Percentiles rank a stretch among this genome's conserved stretches.
Evolutionary conservation across 2,329 filamentous ascomycete genomes (phyloP).

Genomic region (Pestalotiopsis sp.): DNA sequence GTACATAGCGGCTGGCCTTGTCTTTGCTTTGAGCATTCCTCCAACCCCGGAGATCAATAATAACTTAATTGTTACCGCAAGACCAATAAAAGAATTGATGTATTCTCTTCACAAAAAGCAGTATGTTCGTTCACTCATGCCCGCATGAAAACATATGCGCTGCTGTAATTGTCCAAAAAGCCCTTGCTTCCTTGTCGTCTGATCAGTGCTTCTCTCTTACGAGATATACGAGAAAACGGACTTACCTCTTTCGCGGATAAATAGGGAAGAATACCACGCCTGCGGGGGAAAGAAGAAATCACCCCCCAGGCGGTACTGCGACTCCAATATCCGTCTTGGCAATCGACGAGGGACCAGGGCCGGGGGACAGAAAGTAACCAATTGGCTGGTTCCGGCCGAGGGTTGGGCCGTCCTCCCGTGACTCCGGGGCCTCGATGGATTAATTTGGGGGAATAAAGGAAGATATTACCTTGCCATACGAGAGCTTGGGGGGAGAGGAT

Average conservation of each 20-base stretch:
- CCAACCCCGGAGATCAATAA: no score
- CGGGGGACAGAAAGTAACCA: not conserved
- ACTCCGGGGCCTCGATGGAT: not conserved
- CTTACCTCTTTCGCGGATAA: not conserved
- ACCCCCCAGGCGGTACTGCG: not conserved
- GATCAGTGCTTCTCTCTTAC: not conserved
- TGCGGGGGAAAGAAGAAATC: constrained; percentile 3
- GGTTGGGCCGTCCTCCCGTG: constrained; percentile 1
- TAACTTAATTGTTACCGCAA: no score
- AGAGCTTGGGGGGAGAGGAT: not conserved
- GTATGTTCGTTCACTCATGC: not conserved
- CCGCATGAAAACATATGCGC: not conserved
- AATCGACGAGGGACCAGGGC: not conserved
- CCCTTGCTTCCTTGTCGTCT: not conserved
- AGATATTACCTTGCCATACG: no score
- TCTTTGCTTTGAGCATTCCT: no score
- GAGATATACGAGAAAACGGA: not conserved
- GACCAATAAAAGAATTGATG: no score
- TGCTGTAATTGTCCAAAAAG: not conserved
- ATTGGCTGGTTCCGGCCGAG: constrained; percentile 1
- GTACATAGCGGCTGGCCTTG: no score
- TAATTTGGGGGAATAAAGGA: not conserved
- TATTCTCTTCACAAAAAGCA: not conserved
- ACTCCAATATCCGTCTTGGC: constrained; percentile 12
- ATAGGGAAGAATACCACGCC: not conserved